Evolutionary conservation across 305 asterid genomes (phyloP).

Genomic region (Fraxinus sp.): DNA sequence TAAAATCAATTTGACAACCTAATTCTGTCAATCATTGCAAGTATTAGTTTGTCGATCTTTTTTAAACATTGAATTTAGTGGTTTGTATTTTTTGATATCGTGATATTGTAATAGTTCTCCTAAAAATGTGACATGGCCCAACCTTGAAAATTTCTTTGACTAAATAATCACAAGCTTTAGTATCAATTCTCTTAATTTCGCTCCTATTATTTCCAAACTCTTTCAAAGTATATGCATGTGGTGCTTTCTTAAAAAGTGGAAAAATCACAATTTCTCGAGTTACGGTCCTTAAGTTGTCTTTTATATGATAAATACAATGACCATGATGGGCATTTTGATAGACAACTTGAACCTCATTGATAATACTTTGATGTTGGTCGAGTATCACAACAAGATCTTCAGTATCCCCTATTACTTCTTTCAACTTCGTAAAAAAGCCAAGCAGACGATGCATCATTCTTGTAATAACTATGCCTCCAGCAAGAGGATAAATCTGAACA

Average conservation of each 20-base stretch:
- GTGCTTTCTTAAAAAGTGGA: neutral
- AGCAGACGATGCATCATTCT: neutral
- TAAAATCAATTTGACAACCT: neutral
- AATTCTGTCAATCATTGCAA: neutral
- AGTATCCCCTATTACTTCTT: neutral
- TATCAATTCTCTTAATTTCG: neutral
- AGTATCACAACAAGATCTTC: neutral
- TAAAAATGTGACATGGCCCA: neutral
- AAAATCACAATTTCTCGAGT: neutral
- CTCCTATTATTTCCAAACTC: neutral
- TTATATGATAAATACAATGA: too few species aligned
- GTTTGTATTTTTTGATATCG: neutral
- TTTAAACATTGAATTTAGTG: too few species aligned
- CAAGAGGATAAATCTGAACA: too few species aligned
- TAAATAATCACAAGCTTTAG: neutral
- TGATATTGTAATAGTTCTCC: neutral
- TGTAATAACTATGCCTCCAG: neutral
- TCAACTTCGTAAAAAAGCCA: too few species aligned
- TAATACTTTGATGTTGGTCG: neutral
- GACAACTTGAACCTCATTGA: neutral
- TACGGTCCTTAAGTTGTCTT: neutral
- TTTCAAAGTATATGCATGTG: neutral
- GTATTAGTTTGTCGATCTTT: neutral
- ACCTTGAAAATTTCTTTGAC: too few species aligned
- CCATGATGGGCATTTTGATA: neutral